Base-by-base conservation (phyloP, 2,329 filamentous ascomycete species). In the Botryotinia globosa region DNA sequence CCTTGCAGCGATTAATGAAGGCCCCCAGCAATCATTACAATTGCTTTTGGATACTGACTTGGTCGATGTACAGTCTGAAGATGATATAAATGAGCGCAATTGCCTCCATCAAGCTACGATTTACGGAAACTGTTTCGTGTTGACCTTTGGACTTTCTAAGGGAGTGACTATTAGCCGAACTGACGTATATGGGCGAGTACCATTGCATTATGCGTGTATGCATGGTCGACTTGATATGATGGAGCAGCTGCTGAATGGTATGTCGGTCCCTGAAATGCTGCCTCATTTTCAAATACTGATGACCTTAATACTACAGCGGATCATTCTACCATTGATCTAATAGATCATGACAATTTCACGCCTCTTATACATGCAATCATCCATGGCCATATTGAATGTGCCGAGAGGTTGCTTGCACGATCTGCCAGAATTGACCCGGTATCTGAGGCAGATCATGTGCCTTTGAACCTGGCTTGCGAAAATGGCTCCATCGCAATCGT, bases 51-150 rank as follows among this genome's bases (percentile, higher is more conserved):
- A 92, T 66, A 97, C 94, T 3, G 89, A 89, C 0, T 84, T 96
- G 37, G 93, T 99, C 48, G 92, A 98, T 81, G 87, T 98, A n/a
- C 90, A 94, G 79, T 96, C 94, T 0, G 94, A 97, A 78, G 96
- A 99, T 80, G 94, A 98, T 79, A 98, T 99, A 81, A 99, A 98
- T 79, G 95, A 98, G 83, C 89, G 96, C 58, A 99, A 98, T 79
- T 97, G 94, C 80, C 86, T 99, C 64, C 96, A 99, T 78, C 96
- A 98, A 83, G 93, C 96, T n/a, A 92, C 94, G 0, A 98, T 98
- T 69, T 97, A 97, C 74, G 94, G 94, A 32, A 94, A 94, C 78
- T 84, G 88, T 16, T 91, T 92, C 77, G 92, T 98, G 44, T 85
- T 98, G 73, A 85, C 88, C 68, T 90, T 92, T 76, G 94, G 92